Percentiles rank a stretch among this genome's conserved stretches.
phyloP scores from a whole-genome alignment of 2,329 filamentous ascomycete species.

The Xylaria sp. region DNA sequence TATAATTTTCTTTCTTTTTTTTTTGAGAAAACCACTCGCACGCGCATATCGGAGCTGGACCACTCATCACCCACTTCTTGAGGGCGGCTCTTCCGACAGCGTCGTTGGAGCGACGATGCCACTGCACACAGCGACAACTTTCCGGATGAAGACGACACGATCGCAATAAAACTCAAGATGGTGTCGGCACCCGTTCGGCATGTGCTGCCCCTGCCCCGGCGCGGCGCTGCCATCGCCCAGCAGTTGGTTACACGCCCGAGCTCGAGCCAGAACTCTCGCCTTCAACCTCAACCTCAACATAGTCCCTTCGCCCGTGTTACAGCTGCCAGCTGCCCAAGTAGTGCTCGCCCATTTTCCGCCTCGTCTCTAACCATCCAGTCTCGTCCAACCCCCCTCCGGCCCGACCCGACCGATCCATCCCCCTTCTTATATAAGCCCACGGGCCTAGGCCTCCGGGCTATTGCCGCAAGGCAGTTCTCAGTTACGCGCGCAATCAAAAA shows the following conservation, averaged over 20 bases:
- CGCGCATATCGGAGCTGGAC: neutral
- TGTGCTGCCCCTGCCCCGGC: slow-evolving; percentile 51
- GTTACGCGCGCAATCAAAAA: slow-evolving; percentile 33
- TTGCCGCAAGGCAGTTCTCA: slow-evolving; percentile 38
- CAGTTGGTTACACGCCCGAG: slow-evolving; percentile 39
- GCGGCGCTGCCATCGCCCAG: slow-evolving; percentile 51
- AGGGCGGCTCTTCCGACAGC: slow-evolving; percentile 28
- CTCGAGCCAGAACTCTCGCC: too few species aligned
- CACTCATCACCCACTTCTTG: neutral
- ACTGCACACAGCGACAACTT: slow-evolving; percentile 25
- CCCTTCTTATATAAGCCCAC: slow-evolving; percentile 12
- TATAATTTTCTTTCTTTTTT: slow-evolving; percentile 2
- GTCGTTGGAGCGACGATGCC: slow-evolving; percentile 34
- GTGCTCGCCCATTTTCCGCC: slow-evolving; percentile 18
- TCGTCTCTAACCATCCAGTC: slow-evolving; percentile 9
- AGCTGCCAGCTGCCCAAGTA: slow-evolving; percentile 8
- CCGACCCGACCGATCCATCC: neutral
- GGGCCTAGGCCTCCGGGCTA: slow-evolving; percentile 16
- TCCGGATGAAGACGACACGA: slow-evolving; percentile 33
- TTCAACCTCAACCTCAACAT: slow-evolving; percentile 27
- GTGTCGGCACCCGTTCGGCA: slow-evolving; percentile 34
- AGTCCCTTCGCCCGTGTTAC: slow-evolving; percentile 22
- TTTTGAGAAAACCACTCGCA: slow-evolving; percentile 5
- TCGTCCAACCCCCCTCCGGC: slow-evolving; percentile 1
- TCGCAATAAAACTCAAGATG: slow-evolving; percentile 32